Base-by-base conservation (phyloP, 495 filamentous ascomycete genomes). In the Pyronema domesticum region DNA sequence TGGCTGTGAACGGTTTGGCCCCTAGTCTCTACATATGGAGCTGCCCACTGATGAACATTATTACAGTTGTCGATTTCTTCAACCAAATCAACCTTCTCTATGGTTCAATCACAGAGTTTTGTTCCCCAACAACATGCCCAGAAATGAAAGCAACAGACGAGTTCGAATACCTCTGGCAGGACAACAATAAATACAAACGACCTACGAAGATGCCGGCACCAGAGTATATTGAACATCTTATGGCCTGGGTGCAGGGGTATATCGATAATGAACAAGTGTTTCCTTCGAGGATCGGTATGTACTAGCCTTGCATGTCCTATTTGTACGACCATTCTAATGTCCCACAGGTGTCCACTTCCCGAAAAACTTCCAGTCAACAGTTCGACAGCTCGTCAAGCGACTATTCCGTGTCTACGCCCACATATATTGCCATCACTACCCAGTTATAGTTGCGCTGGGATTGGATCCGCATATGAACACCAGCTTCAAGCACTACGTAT, bases 101-200 rank as follows among this genome's bases (percentile, higher is more conserved):
- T 68, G 91, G 91, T 56, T 89, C 91, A 54, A 95, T 98, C 66
- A 98, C 91, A 52, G 91, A 98, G 64, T 98, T 96, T 71, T 98
- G 91, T 73, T 96, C 91, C 19, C 91, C 91, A 23, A 83, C 85
- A 60, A 85, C 87, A 51, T 98, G 91, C 67, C 91, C 89, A 2
- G 91, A 96, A 72, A 98, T 98, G 91, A 98, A 98, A 71, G 91
- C 91, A 23, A 96, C 91, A 7, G 91, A 98, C 71, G 91, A 98
- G 85, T 98, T 98, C 68, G 91, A 98, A 69, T 98, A 96, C 66
- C 80, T 98, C 48, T 98, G 91, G 91, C 91, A 98, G 71, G 91
- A 98, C 69, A 50, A 55, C 6, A 54, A 56, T 10, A 82, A 83
- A 65, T 98, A 80, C 75, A 91, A 91, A 72, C 80, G 85, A 30